Evolutionary conservation across 106 monocot genomes (phyloP).

Genomic region (Alisma plantagoaquatica): DNA sequence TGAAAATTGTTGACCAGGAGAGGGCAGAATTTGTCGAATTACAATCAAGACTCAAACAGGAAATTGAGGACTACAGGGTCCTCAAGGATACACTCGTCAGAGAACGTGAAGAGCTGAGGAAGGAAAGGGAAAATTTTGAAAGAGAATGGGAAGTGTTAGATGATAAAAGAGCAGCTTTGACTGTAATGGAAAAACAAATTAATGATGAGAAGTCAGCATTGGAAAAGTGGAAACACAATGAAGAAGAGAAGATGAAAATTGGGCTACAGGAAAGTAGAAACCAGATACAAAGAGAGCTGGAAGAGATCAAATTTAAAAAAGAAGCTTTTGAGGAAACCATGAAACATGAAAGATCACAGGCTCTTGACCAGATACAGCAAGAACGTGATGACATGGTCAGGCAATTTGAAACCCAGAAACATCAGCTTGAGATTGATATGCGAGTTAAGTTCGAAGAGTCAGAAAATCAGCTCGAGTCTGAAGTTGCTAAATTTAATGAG

Average conservation of each 20-base stretch:
- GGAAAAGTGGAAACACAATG: conserved; percentile 50
- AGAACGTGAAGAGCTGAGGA: conserved; percentile 53
- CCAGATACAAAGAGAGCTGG: conserved; percentile 38
- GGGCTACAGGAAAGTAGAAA: conserved; percentile 22
- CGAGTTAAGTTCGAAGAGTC: conserved; percentile 11
- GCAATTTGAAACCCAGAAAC: conserved; percentile 18
- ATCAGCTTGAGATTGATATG: conserved; percentile 19
- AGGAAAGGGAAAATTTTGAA: conserved; percentile 84
- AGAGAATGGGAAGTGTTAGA: conserved; percentile 83
- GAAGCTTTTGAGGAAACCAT: conserved; percentile 62
- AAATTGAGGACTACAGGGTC: conserved; percentile 60
- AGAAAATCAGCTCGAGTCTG: conserved; percentile 17
- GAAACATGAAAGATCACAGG: conserved; percentile 37
- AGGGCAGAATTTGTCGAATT: conserved; percentile 37
- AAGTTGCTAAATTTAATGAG: conserved; percentile 16
- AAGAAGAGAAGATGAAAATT: conserved; percentile 56
- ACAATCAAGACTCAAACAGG: conserved; percentile 58
- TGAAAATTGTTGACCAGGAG: conserved; percentile 63
- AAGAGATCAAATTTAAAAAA: conserved; percentile 54
- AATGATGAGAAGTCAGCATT: conserved; percentile 49
- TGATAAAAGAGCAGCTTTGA: conserved; percentile 51
- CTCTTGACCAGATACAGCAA: conserved; percentile 29
- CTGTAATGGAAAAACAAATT: conserved; percentile 32
- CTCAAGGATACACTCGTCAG: conserved; percentile 42
- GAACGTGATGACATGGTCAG: conserved; percentile 14